Evolutionary conservation across 1,284 basidiomycete genomes (phyloP), one percentile per base, ranked within the genome.

Genomic region (Garcileccinum viscosum): DNA sequence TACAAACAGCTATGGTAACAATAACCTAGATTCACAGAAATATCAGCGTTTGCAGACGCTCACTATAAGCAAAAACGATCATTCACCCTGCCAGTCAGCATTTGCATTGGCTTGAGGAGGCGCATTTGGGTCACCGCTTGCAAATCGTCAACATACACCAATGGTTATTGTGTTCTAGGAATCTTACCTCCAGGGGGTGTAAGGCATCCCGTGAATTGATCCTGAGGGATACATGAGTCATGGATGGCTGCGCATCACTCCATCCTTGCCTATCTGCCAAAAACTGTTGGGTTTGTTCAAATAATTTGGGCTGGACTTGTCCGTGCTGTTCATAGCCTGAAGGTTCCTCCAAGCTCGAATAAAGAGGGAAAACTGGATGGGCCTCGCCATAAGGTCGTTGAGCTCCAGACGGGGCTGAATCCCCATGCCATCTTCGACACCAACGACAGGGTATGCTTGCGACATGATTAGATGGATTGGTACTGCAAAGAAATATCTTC

Each of bases 331-430:
- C 72, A 71, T 71, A 5, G 66, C 30, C 3, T 27, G 38, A 44
- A 72, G 14, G 1, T 67, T 69, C 5, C 22, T 68, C 32, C 71
- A 33, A 22, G 69, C 72, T 11, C 27, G 74, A 32, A 71, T 64
- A 50, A 73, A 73, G 50, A 73, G 72, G 11, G 73, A 73, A 32
- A 73, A 73, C n/a, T 73, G 71, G 27, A 69, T 61, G 17, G 64
- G 37, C 3, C 74, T 69, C 58, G 53, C 40, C 33, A 70, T 42
- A n/a, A 73, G 73, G 15, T 75, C 72, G 7, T 59, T 64, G 32
- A 75, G 30, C 33, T 73, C 72, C 5, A 72, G 65, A 56, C 72
- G 74, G 22, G 35, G 42, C 22, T 73, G 72, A 24, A 65, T 15
- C 30, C 74, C 74, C 3, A 53, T n/a, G 44, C 27, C 60, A 40